Evolutionary conservation across 371 early-diverging fungal genomes (phyloP).

Genomic region (Haplosporangium sp.): DNA sequence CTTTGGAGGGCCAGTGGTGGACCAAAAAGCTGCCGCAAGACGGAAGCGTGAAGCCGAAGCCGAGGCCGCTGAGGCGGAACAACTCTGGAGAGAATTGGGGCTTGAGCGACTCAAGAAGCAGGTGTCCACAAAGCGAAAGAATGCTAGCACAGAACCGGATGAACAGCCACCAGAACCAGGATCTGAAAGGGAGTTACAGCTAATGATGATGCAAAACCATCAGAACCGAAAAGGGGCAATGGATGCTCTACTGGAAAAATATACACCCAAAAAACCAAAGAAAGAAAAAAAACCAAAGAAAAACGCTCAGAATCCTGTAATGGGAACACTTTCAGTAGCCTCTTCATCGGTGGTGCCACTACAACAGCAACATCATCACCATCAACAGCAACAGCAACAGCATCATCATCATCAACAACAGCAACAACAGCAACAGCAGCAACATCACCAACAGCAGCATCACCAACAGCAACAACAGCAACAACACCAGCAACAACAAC

Average conservation of each 20-base stretch:
- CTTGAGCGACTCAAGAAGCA: slow-evolving; percentile 56
- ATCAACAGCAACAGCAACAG: slow-evolving; percentile 3
- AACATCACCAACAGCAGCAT: slow-evolving; percentile 33
- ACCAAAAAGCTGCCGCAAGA: slow-evolving; percentile 58
- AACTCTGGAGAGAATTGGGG: slow-evolving; percentile 62
- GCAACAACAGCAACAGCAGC: slow-evolving; percentile 35
- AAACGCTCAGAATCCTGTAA: slow-evolving; percentile 50
- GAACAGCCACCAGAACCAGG: slow-evolving; percentile 48
- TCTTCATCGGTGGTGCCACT: slow-evolving; percentile 1
- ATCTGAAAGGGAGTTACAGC: slow-evolving; percentile 47
- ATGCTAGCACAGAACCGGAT: slow-evolving; percentile 27
- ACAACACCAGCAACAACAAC: slow-evolving; percentile 13
- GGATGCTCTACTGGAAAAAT: slow-evolving; percentile 62
- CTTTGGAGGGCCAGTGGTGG: slow-evolving; percentile 68
- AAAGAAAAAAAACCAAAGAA: slow-evolving; percentile 55
- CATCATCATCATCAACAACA: slow-evolving; percentile 25
- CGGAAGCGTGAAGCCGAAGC: slow-evolving; percentile 67
- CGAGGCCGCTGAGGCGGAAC: slow-evolving; percentile 67
- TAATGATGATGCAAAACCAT: slow-evolving; percentile 49
- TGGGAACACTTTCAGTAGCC: background rate
- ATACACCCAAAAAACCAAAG: slow-evolving; percentile 42
- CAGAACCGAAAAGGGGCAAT: slow-evolving; percentile 53
- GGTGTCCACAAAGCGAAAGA: slow-evolving; percentile 47
- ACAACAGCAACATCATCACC: slow-evolving; percentile 5
- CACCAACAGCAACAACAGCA: slow-evolving; percentile 12